A percentile compares a stretch with the other conserved stretches of the same genome.
Evolutionary conservation across 345 rosid species (phyloP).

Genomic region (Durio zibethinus): DNA sequence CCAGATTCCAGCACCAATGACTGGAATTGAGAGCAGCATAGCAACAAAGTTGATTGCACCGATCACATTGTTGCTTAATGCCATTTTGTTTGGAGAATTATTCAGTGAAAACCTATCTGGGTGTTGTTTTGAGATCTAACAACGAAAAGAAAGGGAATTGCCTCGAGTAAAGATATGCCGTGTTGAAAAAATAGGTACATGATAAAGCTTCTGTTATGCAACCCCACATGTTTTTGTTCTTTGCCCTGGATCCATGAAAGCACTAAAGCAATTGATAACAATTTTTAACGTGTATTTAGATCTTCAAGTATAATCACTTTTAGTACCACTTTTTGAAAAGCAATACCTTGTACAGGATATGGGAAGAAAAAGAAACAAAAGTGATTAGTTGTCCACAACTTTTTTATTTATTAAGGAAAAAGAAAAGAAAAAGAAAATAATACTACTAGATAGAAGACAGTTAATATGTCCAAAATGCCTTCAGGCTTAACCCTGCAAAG

Average conservation of each 20-base stretch:
- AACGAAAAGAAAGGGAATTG: slow-evolving; percentile 4
- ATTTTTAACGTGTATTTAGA: neutral
- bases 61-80: slow-evolving; percentile 82
- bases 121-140: neutral
- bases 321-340: slow-evolving; percentile 33
- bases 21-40: slow-evolving; percentile 76
- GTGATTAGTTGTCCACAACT: slow-evolving; percentile 19
- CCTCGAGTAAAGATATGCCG: slow-evolving; percentile 7
- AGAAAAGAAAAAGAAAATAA: no score
- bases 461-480: neutral
- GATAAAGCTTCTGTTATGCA: neutral
- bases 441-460: no score
- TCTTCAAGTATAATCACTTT: slow-evolving; percentile 14
- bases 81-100: slow-evolving; percentile 38
- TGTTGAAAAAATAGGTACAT: slow-evolving; percentile 15
- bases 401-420: no score
- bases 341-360: slow-evolving; percentile 18
- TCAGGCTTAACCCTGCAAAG: neutral
- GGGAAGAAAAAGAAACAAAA: neutral
- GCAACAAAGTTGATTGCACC: slow-evolving; percentile 89
- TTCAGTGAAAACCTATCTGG: neutral
- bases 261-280: slow-evolving; percentile 17
- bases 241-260: slow-evolving; percentile 18
- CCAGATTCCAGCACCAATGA: slow-evolving; percentile 95
- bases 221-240: slow-evolving; percentile 8